Evolutionary conservation across 257 asterid genomes (phyloP).

Genomic region (Solanum dulcamara): DNA sequence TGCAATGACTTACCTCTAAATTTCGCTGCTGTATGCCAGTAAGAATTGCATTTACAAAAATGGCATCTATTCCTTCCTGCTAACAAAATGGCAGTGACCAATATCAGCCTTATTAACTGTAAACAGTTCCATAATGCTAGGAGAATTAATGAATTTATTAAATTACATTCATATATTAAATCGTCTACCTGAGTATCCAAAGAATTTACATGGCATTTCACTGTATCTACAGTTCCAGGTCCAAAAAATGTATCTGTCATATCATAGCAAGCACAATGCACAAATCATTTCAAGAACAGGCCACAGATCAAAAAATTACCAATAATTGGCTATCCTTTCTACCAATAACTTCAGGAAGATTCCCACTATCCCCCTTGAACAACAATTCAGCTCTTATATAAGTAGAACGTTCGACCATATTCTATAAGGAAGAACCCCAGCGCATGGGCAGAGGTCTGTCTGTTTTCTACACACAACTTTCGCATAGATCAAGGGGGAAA

Average conservation of each 20-base stretch:
- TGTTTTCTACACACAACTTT: background rate
- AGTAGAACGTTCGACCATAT: background rate
- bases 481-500: background rate
- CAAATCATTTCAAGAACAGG: background rate
- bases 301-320: background rate
- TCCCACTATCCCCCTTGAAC: background rate
- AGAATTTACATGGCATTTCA: conserved; percentile 62
- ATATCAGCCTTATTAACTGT: background rate
- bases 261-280: background rate
- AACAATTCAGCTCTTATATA: background rate
- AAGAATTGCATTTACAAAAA: conserved; percentile 84
- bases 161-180: background rate
- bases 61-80: conserved; percentile 73
- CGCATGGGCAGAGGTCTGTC: background rate
- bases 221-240: conserved; percentile 59
- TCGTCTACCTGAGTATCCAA: conserved; percentile 58
- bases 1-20: conserved; percentile 52
- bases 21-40: conserved; percentile 82
- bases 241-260: conserved; percentile 78
- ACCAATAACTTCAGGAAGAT: background rate
- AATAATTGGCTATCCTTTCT: background rate
- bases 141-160: background rate
- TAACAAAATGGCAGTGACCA: background rate
- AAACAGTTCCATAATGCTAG: background rate
- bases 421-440: background rate